phyloP scores from a whole-genome alignment of 257 asterid genomes.

The Solanum gracilifrons region DNA sequence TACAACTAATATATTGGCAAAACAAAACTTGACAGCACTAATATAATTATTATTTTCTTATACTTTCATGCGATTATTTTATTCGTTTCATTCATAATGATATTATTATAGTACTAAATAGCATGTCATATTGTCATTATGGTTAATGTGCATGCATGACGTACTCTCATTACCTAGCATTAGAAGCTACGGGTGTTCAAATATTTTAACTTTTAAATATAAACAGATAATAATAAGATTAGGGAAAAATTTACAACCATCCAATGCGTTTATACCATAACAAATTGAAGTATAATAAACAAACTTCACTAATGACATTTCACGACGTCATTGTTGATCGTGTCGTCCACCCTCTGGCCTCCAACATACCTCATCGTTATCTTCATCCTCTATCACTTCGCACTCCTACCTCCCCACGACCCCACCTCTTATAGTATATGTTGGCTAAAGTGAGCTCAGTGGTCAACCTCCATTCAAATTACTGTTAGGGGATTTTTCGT shows the following conservation, averaged over 20 bases:
- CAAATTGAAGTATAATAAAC: not conserved
- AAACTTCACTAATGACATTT: not conserved
- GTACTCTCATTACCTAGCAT: not conserved
- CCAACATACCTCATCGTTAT: not conserved
- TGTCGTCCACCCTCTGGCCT: not conserved
- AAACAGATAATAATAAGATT: not conserved
- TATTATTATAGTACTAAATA: not conserved
- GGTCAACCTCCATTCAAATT: not conserved
- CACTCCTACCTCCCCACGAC: not conserved
- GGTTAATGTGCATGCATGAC: not conserved
- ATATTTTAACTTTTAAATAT: not conserved
- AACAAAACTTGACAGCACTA: not conserved
- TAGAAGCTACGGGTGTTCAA: not conserved
- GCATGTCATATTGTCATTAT: not conserved
- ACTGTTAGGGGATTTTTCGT: not conserved
- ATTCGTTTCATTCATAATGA: not conserved
- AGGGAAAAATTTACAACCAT: not conserved
- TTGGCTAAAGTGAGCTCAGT: not conserved
- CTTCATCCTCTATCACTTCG: not conserved
- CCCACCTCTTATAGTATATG: not conserved
- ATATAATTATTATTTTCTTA: not conserved
- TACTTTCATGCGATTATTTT: not conserved
- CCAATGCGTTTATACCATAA: not conserved
- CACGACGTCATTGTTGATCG: not conserved
- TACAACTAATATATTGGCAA: not conserved